phyloP scores from a whole-genome alignment of 306 rosid genomes.

The Cucurbita argyrosperma region DNA sequence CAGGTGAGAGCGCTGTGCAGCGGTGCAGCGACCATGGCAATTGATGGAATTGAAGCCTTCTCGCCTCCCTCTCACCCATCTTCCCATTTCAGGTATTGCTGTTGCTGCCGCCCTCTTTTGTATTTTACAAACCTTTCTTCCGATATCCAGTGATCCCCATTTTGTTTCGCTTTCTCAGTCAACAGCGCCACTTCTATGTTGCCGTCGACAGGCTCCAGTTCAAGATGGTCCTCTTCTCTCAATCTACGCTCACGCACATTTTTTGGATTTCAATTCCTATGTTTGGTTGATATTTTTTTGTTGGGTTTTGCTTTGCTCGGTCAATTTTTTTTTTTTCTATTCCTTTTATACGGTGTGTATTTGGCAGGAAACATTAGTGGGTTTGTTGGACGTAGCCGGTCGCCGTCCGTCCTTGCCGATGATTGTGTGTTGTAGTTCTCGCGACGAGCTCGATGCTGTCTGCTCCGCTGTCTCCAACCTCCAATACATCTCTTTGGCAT shows the following conservation, averaged over 20 bases:
- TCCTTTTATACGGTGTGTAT: not conserved
- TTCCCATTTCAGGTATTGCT: slow-evolving; percentile 22
- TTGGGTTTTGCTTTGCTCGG: not conserved
- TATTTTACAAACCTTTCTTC: not conserved
- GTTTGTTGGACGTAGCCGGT: slow-evolving; percentile 58
- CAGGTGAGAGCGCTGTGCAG: not conserved
- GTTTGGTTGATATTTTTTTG: not conserved
- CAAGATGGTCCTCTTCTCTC: slow-evolving; percentile 43
- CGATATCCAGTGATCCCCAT: not conserved
- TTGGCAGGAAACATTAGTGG: slow-evolving; percentile 59
- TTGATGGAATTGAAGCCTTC: slow-evolving; percentile 26
- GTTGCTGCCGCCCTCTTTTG: not conserved
- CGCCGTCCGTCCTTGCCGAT: slow-evolving; percentile 54
- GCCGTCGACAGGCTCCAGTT: slow-evolving; percentile 71
- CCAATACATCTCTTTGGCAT: slow-evolving; percentile 47
- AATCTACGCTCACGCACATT: not conserved
- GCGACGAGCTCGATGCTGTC: slow-evolving; percentile 74
- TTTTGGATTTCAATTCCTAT: not conserved
- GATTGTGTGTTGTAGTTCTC: slow-evolving; percentile 65
- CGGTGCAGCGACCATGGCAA: slow-evolving; percentile 19
- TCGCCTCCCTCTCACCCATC: slow-evolving; percentile 26
- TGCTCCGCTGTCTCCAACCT: slow-evolving; percentile 47
- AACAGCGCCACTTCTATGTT: slow-evolving; percentile 66
- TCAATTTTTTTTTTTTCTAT: not conserved
- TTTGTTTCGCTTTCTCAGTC: slow-evolving; percentile 20